Percentiles rank a stretch among this genome's conserved stretches.
Conservation (phyloP, 148 eudicot genomes). For the Dianthus caryophyllus region DNA sequence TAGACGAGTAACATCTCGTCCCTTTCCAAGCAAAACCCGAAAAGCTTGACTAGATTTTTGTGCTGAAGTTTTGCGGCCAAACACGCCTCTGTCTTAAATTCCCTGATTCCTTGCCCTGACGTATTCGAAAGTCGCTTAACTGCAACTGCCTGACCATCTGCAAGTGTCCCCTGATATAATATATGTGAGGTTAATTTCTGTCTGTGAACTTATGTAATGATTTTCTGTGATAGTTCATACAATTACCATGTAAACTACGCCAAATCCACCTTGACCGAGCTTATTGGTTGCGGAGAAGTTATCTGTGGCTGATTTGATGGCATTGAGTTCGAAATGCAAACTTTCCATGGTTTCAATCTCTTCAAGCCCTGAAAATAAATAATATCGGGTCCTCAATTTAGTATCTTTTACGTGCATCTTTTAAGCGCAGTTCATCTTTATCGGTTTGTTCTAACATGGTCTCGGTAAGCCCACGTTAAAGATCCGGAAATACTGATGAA, state of each 20-base stretch:
- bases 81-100: slow-evolving; percentile 29
- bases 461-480: too few species aligned
- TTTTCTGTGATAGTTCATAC: slow-evolving; percentile 10
- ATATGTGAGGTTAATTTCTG: background rate
- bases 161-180: slow-evolving; percentile 29
- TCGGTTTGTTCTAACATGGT: too few species aligned
- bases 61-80: slow-evolving; percentile 34
- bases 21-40: slow-evolving; percentile 28
- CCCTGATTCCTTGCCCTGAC: slow-evolving; percentile 31
- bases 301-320: slow-evolving; percentile 28
- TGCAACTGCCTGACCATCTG: slow-evolving; percentile 27
- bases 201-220: background rate
- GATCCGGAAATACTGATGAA: too few species aligned
- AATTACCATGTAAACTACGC: slow-evolving; percentile 30
- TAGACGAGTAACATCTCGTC: slow-evolving; percentile 33
- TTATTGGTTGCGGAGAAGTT: slow-evolving; percentile 22
- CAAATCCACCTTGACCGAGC: slow-evolving; percentile 33
- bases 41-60: slow-evolving; percentile 29
- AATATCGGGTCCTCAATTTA: too few species aligned
- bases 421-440: too few species aligned
- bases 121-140: slow-evolving; percentile 28
- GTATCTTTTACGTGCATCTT: too few species aligned
- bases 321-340: slow-evolving; percentile 23
- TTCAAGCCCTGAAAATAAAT: slow-evolving; percentile 16
- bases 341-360: slow-evolving; percentile 29